Percentiles rank a stretch among this genome's conserved stretches.
Evolutionary conservation across 129 eudicot species (phyloP).

Genomic region (Lactuca sativa): DNA sequence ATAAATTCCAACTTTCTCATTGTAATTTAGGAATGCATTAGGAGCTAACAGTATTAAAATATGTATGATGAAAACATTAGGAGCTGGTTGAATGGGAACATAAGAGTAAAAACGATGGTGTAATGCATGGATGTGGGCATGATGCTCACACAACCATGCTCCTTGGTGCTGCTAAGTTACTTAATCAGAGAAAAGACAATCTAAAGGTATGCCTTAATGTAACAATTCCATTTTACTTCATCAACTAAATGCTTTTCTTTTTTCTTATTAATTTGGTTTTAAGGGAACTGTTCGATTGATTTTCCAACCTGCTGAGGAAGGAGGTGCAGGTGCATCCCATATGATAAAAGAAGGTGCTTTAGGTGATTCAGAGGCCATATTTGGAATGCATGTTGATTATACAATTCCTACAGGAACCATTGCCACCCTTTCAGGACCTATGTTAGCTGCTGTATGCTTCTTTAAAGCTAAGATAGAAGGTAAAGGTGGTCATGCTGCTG

Average conservation of each 20-base stretch:
- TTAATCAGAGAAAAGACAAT: constrained; percentile 61
- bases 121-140: constrained; percentile 92
- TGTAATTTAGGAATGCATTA: too few relatives aligned
- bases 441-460: constrained; percentile 57
- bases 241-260: not conserved
- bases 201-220: constrained; percentile 51
- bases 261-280: not conserved
- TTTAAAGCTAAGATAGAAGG: constrained; percentile 69
- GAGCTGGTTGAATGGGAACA: constrained; percentile 93
- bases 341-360: constrained; percentile 87
- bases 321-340: constrained; percentile 83
- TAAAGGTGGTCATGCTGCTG: constrained; percentile 78
- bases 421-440: constrained; percentile 57
- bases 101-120: constrained; percentile 80
- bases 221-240: not conserved
- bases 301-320: constrained; percentile 96
- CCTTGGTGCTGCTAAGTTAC: constrained; percentile 94
- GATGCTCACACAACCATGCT: constrained; percentile 96
- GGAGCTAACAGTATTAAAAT: not conserved
- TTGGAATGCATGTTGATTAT: constrained; percentile 70
- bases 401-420: constrained; percentile 55
- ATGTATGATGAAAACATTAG: constrained; percentile 33
- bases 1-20: constrained; percentile 43
- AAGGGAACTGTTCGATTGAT: constrained; percentile 83
- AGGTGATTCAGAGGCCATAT: constrained; percentile 70